Percentiles rank a stretch among this genome's conserved stretches.
phyloP scores from a whole-genome alignment of 345 rosid species.

The Angophora floribunda region DNA sequence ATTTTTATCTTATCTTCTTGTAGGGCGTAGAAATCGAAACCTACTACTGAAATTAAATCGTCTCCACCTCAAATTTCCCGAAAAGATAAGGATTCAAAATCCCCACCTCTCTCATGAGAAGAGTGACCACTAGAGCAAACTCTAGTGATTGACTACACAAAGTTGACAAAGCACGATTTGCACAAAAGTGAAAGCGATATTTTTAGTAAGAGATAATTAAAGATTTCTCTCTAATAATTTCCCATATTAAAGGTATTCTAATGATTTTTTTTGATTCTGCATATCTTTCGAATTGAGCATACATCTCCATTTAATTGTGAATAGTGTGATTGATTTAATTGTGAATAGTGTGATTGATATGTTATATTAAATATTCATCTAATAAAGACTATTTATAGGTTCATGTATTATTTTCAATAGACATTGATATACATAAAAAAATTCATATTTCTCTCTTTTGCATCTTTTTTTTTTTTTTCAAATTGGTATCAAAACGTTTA shows the following conservation, averaged over 20 bases:
- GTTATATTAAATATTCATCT: background rate
- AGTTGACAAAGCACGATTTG: background rate
- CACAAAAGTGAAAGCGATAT: background rate
- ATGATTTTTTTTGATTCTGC: background rate
- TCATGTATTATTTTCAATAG: too few relatives aligned
- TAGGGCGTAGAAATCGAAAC: too few relatives aligned
- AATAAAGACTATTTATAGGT: too few relatives aligned
- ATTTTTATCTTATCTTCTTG: too few relatives aligned
- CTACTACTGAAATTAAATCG: too few relatives aligned
- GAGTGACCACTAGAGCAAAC: too few relatives aligned
- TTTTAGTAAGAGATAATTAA: background rate
- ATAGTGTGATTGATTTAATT: too few relatives aligned
- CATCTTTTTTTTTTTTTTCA: background rate
- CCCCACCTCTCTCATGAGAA: too few relatives aligned
- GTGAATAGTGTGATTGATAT: background rate
- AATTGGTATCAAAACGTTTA: background rate
- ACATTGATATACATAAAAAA: background rate
- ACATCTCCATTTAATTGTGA: background rate
- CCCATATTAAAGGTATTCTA: background rate
- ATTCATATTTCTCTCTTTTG: background rate
- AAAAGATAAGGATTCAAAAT: too few relatives aligned
- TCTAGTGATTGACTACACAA: background rate
- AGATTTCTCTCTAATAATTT: background rate
- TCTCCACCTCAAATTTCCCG: too few relatives aligned
- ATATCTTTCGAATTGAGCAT: rapidly evolving